Conservation (phyloP, 148 eudicot genomes). For the Persicaria maculosa region DNA sequence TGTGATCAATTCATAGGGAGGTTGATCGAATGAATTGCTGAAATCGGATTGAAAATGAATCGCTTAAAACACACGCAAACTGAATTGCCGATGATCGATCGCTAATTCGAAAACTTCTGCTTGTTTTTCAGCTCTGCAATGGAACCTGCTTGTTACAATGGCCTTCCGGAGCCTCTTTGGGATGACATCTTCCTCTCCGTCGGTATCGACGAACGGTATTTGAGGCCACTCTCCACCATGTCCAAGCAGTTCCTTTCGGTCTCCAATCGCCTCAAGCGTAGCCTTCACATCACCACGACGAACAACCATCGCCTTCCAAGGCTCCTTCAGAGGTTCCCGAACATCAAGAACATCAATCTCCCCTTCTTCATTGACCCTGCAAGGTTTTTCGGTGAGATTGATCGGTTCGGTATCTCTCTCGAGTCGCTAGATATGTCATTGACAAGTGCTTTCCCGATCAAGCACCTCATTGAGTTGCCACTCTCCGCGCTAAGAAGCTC, state of each 20-base stretch:
- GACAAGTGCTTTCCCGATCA: not conserved
- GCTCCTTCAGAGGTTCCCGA: constrained; percentile 1
- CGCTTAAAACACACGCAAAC: no score
- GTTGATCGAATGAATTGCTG: no score
- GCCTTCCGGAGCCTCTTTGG: not conserved
- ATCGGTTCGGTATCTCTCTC: not conserved
- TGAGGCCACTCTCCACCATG: not conserved
- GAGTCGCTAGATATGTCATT: constrained; percentile 7
- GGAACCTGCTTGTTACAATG: not conserved
- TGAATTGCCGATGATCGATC: no score
- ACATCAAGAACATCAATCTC: not conserved
- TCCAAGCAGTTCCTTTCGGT: constrained; percentile 5
- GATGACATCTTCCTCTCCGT: not conserved
- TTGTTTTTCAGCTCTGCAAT: not conserved
- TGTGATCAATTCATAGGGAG: no score
- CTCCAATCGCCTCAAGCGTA: not conserved
- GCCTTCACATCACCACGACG: not conserved
- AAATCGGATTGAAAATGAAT: no score
- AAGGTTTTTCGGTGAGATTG: not conserved
- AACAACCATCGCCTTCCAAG: not conserved
- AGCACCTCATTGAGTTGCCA: not conserved
- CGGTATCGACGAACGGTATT: not conserved
- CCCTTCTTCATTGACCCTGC: constrained; percentile 2
- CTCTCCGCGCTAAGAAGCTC: not conserved
- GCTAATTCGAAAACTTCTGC: no score